Percentiles rank a stretch among this genome's conserved stretches.
phyloP scores from a whole-genome alignment of 2,329 filamentous ascomycete species.

The Pseudocercospora macadamiae region DNA sequence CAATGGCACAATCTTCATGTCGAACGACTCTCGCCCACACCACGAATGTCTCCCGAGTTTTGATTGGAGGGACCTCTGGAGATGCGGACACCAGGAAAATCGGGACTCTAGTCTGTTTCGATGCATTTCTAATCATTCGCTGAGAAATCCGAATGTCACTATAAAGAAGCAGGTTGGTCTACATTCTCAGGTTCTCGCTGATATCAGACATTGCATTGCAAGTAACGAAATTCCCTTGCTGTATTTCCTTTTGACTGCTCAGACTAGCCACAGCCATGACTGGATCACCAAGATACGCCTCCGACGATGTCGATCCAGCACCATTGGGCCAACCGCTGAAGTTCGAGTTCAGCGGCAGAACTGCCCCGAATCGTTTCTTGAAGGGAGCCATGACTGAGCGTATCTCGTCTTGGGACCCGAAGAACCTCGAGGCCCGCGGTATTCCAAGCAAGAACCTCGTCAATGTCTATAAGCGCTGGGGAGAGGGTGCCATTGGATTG shows the following conservation, averaged over 20 bases:
- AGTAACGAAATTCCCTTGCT: neutral
- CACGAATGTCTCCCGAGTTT: neutral
- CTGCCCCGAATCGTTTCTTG: constrained; percentile 66
- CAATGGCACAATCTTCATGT: too few relatives aligned
- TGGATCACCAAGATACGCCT: constrained; percentile 42
- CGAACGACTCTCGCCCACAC: too few relatives aligned
- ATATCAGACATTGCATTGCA: neutral
- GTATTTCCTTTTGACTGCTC: neutral
- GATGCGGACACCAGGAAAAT: neutral
- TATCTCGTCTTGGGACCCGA: constrained; percentile 62
- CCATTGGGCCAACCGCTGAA: constrained; percentile 49
- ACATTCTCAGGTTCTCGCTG: neutral
- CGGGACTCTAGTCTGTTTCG: neutral
- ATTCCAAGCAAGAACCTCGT: constrained; percentile 57
- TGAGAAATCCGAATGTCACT: neutral
- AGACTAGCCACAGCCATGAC: neutral
- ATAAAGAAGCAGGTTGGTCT: neutral
- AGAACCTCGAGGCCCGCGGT: constrained; percentile 56
- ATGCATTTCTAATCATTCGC: constrained; percentile 4
- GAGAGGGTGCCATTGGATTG: constrained; percentile 59
- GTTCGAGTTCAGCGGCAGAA: constrained; percentile 54
- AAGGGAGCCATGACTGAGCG: constrained; percentile 70
- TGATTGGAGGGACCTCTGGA: too few relatives aligned
- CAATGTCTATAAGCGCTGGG: constrained; percentile 65
- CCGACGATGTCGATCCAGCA: constrained; percentile 44